Evolutionary conservation across 768 basidiomycete species (phyloP).

Genomic region (Russula abietina): DNA sequence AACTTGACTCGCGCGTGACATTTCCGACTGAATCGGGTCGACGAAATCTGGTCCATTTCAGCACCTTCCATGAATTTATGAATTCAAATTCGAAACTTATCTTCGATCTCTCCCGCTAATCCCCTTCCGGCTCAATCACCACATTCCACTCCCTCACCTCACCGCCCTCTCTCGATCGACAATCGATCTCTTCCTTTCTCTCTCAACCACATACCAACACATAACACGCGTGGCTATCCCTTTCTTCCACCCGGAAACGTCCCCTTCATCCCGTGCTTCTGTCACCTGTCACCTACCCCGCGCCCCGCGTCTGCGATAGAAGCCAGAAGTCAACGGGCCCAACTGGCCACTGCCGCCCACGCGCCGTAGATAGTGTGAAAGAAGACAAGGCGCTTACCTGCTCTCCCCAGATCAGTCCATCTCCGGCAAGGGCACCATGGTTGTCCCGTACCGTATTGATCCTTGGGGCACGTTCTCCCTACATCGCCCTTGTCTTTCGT

Average conservation of each 20-base stretch:
- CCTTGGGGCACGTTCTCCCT: neutral
- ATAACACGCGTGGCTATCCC: neutral
- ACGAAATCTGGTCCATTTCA: slow-evolving; percentile 13
- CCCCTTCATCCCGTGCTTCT: neutral
- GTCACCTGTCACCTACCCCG: slow-evolving; percentile 21
- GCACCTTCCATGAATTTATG: neutral
- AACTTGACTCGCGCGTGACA: neutral
- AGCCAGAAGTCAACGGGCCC: neutral
- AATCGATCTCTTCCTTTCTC: neutral
- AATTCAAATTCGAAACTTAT: slow-evolving; percentile 12
- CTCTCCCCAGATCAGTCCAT: slow-evolving; percentile 13
- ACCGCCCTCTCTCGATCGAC: neutral
- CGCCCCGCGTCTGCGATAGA: slow-evolving; percentile 7
- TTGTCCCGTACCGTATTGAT: neutral
- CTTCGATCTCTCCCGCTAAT: slow-evolving; percentile 17
- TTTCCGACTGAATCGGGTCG: slow-evolving; percentile 1
- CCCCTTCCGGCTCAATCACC: neutral
- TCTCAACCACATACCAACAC: neutral
- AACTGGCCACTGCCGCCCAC: slow-evolving; percentile 12
- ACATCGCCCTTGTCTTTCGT: neutral
- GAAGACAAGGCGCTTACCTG: neutral
- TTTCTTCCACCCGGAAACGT: neutral
- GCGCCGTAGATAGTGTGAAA: slow-evolving; percentile 1
- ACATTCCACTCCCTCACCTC: neutral
- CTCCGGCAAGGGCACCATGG: neutral